Conservation (phyloP, 2,329 filamentous ascomycete species). For the Zarea fungicola region DNA sequence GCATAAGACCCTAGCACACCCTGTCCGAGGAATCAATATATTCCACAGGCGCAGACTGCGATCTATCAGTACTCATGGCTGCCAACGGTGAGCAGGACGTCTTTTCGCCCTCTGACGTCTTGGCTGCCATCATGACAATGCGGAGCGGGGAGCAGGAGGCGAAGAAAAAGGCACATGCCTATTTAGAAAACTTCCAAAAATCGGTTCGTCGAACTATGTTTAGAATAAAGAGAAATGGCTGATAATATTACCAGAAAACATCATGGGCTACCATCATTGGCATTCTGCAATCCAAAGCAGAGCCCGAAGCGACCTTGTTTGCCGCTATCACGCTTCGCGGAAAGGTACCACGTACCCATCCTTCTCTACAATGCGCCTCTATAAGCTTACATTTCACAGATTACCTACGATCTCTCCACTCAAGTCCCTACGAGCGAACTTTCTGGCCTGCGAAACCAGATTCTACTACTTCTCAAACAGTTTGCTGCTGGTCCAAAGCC, state of each 20-base stretch:
- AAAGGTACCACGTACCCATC: no score
- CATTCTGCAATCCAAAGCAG: constrained; percentile 75
- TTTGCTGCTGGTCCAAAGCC: constrained; percentile 79
- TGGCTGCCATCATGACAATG: constrained; percentile 89
- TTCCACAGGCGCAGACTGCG: background rate
- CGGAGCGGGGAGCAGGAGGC: constrained; percentile 73
- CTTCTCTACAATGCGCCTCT: no score
- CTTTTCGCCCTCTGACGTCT: constrained; percentile 70
- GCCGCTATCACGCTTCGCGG: constrained; percentile 95
- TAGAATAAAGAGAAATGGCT: constrained; percentile 11
- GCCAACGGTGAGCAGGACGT: constrained; percentile 59
- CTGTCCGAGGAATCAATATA: background rate
- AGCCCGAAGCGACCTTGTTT: constrained; percentile 85
- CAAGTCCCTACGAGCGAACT: constrained; percentile 77
- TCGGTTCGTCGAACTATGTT: constrained; percentile 54
- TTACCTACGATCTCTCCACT: constrained; percentile 85
- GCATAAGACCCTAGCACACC: background rate
- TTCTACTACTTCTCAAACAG: constrained; percentile 73
- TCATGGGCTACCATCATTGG: constrained; percentile 87
- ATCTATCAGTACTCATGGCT: constrained; percentile 57
- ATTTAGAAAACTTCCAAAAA: constrained; percentile 93
- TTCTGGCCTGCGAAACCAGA: constrained; percentile 72
- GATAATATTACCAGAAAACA: constrained; percentile 56
- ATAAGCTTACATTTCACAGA: constrained; percentile 48
- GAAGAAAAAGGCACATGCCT: constrained; percentile 88